Evolutionary conservation across 768 basidiomycete genomes (phyloP), one percentile per base, ranked within the genome.

Genomic region (Baorangia bicolor): DNA sequence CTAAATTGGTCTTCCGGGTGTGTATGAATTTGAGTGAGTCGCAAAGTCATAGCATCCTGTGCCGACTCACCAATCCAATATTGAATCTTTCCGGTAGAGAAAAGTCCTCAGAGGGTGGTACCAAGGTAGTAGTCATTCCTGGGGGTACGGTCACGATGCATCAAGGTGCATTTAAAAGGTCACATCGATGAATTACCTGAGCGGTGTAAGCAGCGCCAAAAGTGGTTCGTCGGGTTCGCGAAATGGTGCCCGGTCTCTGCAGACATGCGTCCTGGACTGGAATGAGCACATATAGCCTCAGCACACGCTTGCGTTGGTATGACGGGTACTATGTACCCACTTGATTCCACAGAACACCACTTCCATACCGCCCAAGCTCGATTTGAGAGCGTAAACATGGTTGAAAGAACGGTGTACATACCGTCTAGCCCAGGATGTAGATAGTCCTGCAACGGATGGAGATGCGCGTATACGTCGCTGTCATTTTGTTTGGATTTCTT

Each of bases 261-360:
- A 0, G 90, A 92, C 66, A 74, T 79, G 58, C 79, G 70, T 2
- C 90, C 91, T 3, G 88, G 88, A 63, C 87, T 91, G 30, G 49
- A 49, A 47, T 1, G 31, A 11, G 18, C 3, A n/a, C 11, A 23
- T 6, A 23, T 23, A 33, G 2, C n/a, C 44, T 56, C 34, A 57
- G 30, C 35, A 50, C n/a, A 46, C 34, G 31, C 21, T n/a, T 46
- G 38, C 14, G 20, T 8, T 8, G 5, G 18, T 7, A 33, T 44
- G 4, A 6, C 11, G 10, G 2, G 18, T 23, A 16, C 8, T n/a
- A 12, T 18, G 45, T 16, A 58, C 78, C 51, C 58, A 91, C 91
- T 92, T 94, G 46, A 94, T 91, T 9, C 92, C 92, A 64, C 90
- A 92, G 60, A 94, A 92, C 14, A 92, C 60, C 23, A 93, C 90